Percentiles rank a stretch among this genome's conserved stretches.
Conservation (phyloP, 306 rosid genomes). For the Vigna trinervia region DNA sequence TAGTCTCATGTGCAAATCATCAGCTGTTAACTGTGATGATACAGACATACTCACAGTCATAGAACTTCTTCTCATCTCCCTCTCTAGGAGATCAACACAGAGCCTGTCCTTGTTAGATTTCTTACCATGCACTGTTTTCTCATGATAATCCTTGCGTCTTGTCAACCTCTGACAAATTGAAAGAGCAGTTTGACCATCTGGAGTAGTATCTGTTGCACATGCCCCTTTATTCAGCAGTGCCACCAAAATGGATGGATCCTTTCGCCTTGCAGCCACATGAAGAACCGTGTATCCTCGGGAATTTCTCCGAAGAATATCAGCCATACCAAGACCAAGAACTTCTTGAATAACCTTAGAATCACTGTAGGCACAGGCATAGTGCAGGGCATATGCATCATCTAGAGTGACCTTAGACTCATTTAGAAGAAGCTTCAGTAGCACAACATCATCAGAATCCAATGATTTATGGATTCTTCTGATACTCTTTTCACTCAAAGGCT, state of each 20-base stretch:
- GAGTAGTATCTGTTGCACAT: constrained; percentile 63
- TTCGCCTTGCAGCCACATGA: constrained; percentile 92
- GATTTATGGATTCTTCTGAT: constrained; percentile 70
- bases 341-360: constrained; percentile 85
- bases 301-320: constrained; percentile 60
- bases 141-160: constrained; percentile 71
- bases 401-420: constrained; percentile 72
- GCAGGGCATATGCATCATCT: constrained; percentile 78
- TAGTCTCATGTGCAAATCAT: constrained; percentile 69
- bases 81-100: constrained; percentile 82
- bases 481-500: constrained; percentile 58
- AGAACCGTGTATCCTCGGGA: constrained; percentile 70
- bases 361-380: constrained; percentile 85
- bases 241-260: constrained; percentile 74
- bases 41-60: constrained; percentile 51
- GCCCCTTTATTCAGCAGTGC: constrained; percentile 76
- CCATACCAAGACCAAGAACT: constrained; percentile 65
- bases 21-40: constrained; percentile 56
- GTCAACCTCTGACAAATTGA: constrained; percentile 88
- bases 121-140: constrained; percentile 56
- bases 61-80: constrained; percentile 82
- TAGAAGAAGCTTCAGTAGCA: constrained; percentile 75
- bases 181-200: constrained; percentile 83
- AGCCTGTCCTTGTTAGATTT: constrained; percentile 83
- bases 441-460: constrained; percentile 89